These are phyloP conservation scores for Phytophthora melonis DNA, from an alignment of 352 stramenopile species.

Conservation along the genomic window DNA sequence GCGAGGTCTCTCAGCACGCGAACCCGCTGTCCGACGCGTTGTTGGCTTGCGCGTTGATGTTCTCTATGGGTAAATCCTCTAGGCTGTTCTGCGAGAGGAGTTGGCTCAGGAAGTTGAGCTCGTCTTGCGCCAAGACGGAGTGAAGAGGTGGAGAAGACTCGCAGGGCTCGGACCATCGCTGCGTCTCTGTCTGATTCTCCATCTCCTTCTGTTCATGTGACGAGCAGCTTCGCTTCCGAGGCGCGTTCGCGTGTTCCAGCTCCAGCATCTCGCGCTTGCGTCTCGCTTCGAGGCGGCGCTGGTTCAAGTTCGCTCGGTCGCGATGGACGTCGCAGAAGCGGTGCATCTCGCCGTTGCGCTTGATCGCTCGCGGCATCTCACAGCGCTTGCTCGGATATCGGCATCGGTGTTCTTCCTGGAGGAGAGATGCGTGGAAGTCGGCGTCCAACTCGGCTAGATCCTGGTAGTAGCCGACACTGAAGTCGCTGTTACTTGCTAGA, in stretches of 20 bases:
- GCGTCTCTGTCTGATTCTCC: not conserved
- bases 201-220: not conserved
- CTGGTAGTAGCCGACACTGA: slow-evolving; percentile 16
- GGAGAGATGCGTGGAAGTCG: not conserved
- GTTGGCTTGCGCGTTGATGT: not conserved
- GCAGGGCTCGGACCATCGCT: not conserved
- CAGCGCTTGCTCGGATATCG: slow-evolving; percentile 54
- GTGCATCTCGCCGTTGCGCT: slow-evolving; percentile 55
- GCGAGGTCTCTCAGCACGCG: slow-evolving; percentile 5
- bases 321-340: slow-evolving; percentile 58
- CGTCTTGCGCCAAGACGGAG: slow-evolving; percentile 28
- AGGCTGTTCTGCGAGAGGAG: slow-evolving; percentile 35
- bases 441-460: slow-evolving; percentile 1
- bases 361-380: slow-evolving; percentile 44
- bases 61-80: slow-evolving; percentile 23
- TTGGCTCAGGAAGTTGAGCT: slow-evolving; percentile 33
- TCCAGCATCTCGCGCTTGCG: slow-evolving; percentile 33
- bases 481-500: not conserved
- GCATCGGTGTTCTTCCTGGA: slow-evolving; percentile 36
- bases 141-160: slow-evolving; percentile 27
- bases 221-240: slow-evolving; percentile 7
- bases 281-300: slow-evolving; percentile 54
- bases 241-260: not conserved
- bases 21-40: not conserved
- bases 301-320: slow-evolving; percentile 59